These are phyloP conservation scores for Pneumocystis murina DNA, from an alignment of 1,139 yeast species.

Conservation along the genomic window DNA sequence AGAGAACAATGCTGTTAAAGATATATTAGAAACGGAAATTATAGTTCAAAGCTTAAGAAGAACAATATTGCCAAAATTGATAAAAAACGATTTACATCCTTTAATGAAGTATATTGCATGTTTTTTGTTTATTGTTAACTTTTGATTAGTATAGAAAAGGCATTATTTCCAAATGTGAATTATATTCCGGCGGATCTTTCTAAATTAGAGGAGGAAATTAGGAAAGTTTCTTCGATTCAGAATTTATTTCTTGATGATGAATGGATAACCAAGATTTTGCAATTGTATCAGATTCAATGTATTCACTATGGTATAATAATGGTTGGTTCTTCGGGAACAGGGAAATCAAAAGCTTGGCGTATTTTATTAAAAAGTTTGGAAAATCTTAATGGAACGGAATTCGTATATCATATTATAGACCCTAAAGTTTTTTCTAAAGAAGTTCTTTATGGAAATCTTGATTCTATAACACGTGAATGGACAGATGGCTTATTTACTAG, in stretches of 20 bases:
- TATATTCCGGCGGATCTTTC: slow-evolving; percentile 16
- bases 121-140: not conserved
- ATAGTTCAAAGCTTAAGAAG: slow-evolving; percentile 42
- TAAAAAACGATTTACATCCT: slow-evolving; percentile 34
- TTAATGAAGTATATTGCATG: slow-evolving; percentile 22
- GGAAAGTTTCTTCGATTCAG: slow-evolving; percentile 16
- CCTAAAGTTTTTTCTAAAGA: slow-evolving; percentile 61
- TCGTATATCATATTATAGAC: slow-evolving; percentile 40
- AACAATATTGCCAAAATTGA: slow-evolving; percentile 51
- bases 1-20: slow-evolving; percentile 3
- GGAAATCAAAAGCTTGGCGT: slow-evolving; percentile 50
- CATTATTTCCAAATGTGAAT: slow-evolving; percentile 21
- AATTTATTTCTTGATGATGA: slow-evolving; percentile 23
- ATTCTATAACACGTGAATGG: slow-evolving; percentile 78
- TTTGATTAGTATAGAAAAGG: slow-evolving; percentile 19
- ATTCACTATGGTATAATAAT: slow-evolving; percentile 69
- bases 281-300: slow-evolving; percentile 47
- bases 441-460: slow-evolving; percentile 54
- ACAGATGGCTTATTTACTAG: slow-evolving; percentile 72
- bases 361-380: slow-evolving; percentile 36
- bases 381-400: slow-evolving; percentile 26
- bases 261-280: slow-evolving; percentile 47
- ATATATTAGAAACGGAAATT: slow-evolving; percentile 28
- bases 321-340: slow-evolving; percentile 64
- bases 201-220: slow-evolving; percentile 15